Evolutionary conservation across 2,329 filamentous ascomycete genomes (phyloP).

Genomic region (Pseudogymnoascus destructans): DNA sequence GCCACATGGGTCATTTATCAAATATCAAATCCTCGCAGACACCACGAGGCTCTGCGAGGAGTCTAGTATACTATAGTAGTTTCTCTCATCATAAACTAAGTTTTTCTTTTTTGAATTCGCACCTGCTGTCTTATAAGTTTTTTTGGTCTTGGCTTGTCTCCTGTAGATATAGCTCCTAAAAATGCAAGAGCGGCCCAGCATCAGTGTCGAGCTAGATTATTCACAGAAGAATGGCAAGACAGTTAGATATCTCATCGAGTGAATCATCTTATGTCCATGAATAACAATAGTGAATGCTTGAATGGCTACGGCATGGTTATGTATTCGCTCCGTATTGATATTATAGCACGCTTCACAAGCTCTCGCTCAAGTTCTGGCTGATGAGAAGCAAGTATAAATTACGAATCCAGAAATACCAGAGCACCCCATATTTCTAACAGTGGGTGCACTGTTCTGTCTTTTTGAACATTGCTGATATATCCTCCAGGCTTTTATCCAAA

Average conservation of each 20-base stretch:
- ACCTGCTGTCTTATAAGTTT: not conserved
- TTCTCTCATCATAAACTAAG: not conserved
- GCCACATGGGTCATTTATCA: not conserved
- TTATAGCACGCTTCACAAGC: not conserved
- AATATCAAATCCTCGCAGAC: not conserved
- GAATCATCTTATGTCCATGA: not conserved
- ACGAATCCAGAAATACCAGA: not conserved
- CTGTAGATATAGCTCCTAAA: not conserved
- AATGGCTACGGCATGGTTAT: constrained; percentile 1
- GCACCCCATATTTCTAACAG: not conserved
- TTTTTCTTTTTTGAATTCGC: not conserved
- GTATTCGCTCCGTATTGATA: not conserved
- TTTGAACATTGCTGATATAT: not conserved
- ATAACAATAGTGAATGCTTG: not conserved
- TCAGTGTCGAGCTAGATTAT: not conserved
- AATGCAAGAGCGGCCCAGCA: not conserved
- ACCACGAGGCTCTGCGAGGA: not conserved
- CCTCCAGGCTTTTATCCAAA: not conserved
- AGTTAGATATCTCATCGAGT: not conserved
- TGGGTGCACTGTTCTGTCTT: too few species aligned
- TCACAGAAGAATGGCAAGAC: not conserved
- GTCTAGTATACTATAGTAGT: not conserved
- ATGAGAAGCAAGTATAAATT: constrained; percentile 1
- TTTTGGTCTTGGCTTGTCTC: not conserved
- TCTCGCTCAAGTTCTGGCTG: not conserved